Percentiles rank a stretch among this genome's conserved stretches.
These are phyloP conservation scores for Prunus persica DNA, from an alignment of 306 rosid genomes.

Conservation along the genomic window Prunus_persica_NCBIv2 NC_034016.1:12523501-12524000, in stretches of 20 bases:
- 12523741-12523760: background rate
- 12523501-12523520: background rate
- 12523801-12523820: slow-evolving; percentile 81
- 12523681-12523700: background rate
- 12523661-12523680: background rate
- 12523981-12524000: background rate
- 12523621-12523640: background rate
- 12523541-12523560: background rate
- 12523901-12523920: slow-evolving; percentile 78
- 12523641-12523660: background rate
- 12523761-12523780: slow-evolving; percentile 31
- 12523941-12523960: slow-evolving; percentile 45
- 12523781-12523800: slow-evolving; percentile 95
- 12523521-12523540: background rate
- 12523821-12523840: slow-evolving; percentile 77
- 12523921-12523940: slow-evolving; percentile 86
- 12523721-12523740: background rate
- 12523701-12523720: background rate
- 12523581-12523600: background rate
- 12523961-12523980: background rate
- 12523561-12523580: background rate
- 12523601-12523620: background rate
- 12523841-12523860: slow-evolving; percentile 89
- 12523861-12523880: slow-evolving; percentile 94
- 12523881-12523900: slow-evolving; percentile 92